Evolutionary conservation across 768 basidiomycete species (phyloP).

Genomic region (Pleurotus eryngii): DNA sequence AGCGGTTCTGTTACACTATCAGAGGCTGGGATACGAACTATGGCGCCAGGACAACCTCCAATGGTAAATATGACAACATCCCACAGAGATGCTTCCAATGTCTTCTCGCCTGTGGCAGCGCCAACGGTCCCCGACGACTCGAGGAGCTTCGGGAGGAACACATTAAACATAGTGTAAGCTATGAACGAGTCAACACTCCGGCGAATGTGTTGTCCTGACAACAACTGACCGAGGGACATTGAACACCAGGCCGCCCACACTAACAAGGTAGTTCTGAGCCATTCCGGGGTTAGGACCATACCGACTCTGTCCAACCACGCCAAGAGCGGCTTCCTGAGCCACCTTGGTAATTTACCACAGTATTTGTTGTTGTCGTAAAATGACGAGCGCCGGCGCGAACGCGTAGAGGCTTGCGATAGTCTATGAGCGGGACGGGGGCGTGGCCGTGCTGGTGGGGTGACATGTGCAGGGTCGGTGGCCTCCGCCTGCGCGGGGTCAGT

Average conservation of each 20-base stretch:
- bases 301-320: constrained; percentile 68
- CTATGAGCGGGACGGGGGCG: not conserved
- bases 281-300: constrained; percentile 72
- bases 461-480: not conserved
- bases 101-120: constrained; percentile 29
- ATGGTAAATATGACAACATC: constrained; percentile 85
- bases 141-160: constrained; percentile 82
- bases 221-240: constrained; percentile 67
- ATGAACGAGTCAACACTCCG: constrained; percentile 1
- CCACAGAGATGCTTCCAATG: constrained; percentile 65
- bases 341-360: constrained; percentile 46
- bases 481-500: constrained; percentile 17
- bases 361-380: constrained; percentile 38
- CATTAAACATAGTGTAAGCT: constrained; percentile 93
- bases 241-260: constrained; percentile 78
- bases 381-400: constrained; percentile 34
- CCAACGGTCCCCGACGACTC: constrained; percentile 46
- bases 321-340: constrained; percentile 53
- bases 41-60: constrained; percentile 80
- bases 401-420: constrained; percentile 6
- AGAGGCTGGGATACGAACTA: constrained; percentile 46
- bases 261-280: constrained; percentile 72
- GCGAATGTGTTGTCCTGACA: not conserved
- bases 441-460: not conserved
- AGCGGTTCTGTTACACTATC: not conserved